phyloP scores from a whole-genome alignment of 2,329 filamentous ascomycete genomes.

The Lachnellula occidentalis region DNA sequence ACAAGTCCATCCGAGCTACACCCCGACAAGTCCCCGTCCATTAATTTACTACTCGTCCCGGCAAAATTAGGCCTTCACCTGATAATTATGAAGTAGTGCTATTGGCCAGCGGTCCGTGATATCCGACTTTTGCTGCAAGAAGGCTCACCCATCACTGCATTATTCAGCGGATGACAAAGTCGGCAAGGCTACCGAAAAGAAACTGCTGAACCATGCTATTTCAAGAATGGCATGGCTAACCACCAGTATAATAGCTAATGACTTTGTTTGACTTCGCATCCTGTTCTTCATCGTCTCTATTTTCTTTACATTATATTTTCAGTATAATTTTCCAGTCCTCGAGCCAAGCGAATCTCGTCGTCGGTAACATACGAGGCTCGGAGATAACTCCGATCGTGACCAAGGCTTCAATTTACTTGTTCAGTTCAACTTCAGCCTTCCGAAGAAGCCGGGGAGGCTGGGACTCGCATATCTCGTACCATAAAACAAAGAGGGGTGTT shows the following conservation, averaged over 20 bases:
- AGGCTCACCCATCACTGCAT: not conserved
- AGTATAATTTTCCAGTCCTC: not conserved
- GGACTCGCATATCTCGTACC: not conserved
- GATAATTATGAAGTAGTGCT: too few species aligned
- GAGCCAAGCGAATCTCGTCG: not conserved
- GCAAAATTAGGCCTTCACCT: too few species aligned
- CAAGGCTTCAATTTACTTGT: not conserved
- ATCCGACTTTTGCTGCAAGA: too few species aligned
- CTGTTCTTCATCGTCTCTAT: not conserved
- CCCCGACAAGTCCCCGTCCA: too few species aligned
- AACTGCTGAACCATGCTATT: not conserved
- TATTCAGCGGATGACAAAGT: not conserved
- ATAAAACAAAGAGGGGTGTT: not conserved
- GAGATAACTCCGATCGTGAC: conserved; percentile 3
- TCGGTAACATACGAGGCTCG: not conserved
- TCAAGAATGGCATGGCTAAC: not conserved
- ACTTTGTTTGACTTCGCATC: not conserved
- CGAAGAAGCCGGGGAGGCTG: conserved; percentile 7
- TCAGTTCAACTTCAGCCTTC: too few species aligned
- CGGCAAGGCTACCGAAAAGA: not conserved
- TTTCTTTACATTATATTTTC: not conserved
- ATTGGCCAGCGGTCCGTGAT: too few species aligned
- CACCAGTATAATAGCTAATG: not conserved
- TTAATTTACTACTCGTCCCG: too few species aligned
- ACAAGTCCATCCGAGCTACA: too few species aligned